A percentile compares a stretch with the other conserved stretches of the same genome.
phyloP scores from a whole-genome alignment of 73 alveolate genomes.

The Paramecium sonneborni region DNA sequence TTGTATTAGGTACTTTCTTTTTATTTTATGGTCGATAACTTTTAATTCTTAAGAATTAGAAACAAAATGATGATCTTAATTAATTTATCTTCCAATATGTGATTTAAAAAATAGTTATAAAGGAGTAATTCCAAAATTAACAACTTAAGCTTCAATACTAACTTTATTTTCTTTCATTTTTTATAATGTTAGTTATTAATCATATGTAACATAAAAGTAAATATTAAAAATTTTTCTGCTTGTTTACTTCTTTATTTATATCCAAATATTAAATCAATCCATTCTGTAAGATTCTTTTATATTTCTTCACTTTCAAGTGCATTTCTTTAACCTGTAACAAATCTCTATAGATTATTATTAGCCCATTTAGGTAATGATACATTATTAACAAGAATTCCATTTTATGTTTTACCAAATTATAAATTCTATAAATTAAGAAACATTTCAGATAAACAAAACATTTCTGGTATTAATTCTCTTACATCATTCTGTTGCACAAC shows the following conservation, averaged over 20 bases:
- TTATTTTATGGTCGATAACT: constrained; percentile 85
- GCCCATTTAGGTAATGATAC: constrained; percentile 88
- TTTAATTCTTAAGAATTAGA: constrained; percentile 85
- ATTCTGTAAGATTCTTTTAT: constrained; percentile 68
- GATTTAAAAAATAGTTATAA: constrained; percentile 39
- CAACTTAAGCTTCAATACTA: constrained; percentile 57
- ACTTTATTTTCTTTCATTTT: constrained; percentile 69
- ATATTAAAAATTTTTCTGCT: constrained; percentile 84
- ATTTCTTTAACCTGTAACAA: constrained; percentile 70
- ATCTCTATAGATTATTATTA: constrained; percentile 76
- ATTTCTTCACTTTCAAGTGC: constrained; percentile 85
- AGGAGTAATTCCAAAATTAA: constrained; percentile 63
- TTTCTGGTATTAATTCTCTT: constrained; percentile 97
- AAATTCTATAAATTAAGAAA: constrained; percentile 67
- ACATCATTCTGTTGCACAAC: constrained; percentile 90
- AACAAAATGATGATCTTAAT: constrained; percentile 72
- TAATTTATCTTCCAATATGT: constrained; percentile 74
- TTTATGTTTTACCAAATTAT: constrained; percentile 86
- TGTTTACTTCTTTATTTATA: constrained; percentile 87
- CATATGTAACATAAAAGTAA: constrained; percentile 85
- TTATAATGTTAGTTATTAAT: constrained; percentile 82
- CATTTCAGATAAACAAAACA: constrained; percentile 94
- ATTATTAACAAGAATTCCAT: constrained; percentile 79
- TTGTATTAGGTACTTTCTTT: constrained; percentile 85
- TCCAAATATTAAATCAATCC: constrained; percentile 93